Evolutionary conservation across 768 basidiomycete genomes (phyloP), one percentile per base, ranked within the genome.

Genomic region (Termitomyces sp.): DNA sequence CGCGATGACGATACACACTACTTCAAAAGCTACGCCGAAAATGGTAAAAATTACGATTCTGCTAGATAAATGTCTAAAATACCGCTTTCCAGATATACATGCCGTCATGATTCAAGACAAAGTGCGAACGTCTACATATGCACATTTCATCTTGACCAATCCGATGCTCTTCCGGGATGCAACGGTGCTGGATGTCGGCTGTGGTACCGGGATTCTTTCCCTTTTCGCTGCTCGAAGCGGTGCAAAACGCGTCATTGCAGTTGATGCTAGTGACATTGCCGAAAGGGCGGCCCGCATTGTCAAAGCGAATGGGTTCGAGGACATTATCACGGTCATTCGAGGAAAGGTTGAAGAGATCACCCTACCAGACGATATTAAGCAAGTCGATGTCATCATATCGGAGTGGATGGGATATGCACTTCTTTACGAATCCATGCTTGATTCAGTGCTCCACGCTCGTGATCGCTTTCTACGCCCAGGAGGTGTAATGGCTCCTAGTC

Each of bases 401-500:
- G 96, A 99, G 72, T 98, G 96, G 96, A 98, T 98, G 96, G 94
- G 87, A 16, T 93, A 92, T 66, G 88, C 87, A 1, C 76, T 93
- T 24, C 80, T 98, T 22, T 98, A 98, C 71, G 96, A 99, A 72
- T 92, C 90, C 44, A 98, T 99, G 96, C 82, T 98, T 34, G 96
- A 98, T 70, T 96, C 94, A 2, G 96, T 99, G 18, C 76, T 99
- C 20, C 74, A 77, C 60, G 96, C 96, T 0, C 81, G 96, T 18
- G 94, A 98, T 70, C 81, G 88, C 22, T 98, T 93, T 74, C 77
- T 98, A 33, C 76, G 77, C 49, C 82, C 86, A 0, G 81, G 72
- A 5, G 94, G 95, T 1, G 73, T 97, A 26, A 88, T 98, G 87
- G 93, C 90, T 1, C 95, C 96, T 0, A 92, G 88, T 62, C 92